Conservation (phyloP, 108 stramenopile genomes). For the Nitzschia inconspicua region DNA sequence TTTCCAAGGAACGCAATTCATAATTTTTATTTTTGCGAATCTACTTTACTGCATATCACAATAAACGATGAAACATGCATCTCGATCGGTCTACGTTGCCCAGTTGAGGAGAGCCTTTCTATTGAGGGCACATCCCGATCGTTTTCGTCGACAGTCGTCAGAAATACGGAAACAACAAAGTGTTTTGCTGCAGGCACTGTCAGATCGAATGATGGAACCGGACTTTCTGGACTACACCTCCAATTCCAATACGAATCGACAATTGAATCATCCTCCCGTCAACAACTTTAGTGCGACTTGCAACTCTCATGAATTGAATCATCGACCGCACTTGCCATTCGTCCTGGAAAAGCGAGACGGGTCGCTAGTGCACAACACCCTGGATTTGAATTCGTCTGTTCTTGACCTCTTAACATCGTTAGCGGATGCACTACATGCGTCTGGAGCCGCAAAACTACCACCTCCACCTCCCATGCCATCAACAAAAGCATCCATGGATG, state of each 20-base stretch:
- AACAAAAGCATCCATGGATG: not conserved
- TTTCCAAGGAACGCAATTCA: too few relatives aligned
- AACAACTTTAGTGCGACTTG: not conserved
- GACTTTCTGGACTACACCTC: conserved; percentile 57
- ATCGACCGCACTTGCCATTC: conserved; percentile 20
- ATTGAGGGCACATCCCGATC: conserved; percentile 79
- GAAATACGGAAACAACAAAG: conserved; percentile 63
- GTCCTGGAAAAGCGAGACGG: conserved; percentile 73
- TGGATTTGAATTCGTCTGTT: conserved; percentile 56
- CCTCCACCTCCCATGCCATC: conserved; percentile 40
- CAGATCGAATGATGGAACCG: conserved; percentile 38
- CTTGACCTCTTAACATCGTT: conserved; percentile 49
- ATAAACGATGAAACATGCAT: too few relatives aligned
- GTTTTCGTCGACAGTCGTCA: conserved; percentile 55
- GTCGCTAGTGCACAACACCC: conserved; percentile 33
- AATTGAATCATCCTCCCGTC: not conserved
- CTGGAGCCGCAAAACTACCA: conserved; percentile 27
- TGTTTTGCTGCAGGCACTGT: conserved; percentile 56
- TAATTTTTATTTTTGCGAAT: not conserved
- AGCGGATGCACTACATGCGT: conserved; percentile 38
- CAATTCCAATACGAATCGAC: not conserved
- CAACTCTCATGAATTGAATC: too few relatives aligned
- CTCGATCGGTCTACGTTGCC: conserved; percentile 55
- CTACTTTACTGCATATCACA: not conserved
- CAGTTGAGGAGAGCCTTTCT: conserved; percentile 76